These are phyloP conservation scores for Mollisia scopiformis DNA, from an alignment of 2,329 filamentous ascomycete species.

Conservation along the genomic window DNA sequence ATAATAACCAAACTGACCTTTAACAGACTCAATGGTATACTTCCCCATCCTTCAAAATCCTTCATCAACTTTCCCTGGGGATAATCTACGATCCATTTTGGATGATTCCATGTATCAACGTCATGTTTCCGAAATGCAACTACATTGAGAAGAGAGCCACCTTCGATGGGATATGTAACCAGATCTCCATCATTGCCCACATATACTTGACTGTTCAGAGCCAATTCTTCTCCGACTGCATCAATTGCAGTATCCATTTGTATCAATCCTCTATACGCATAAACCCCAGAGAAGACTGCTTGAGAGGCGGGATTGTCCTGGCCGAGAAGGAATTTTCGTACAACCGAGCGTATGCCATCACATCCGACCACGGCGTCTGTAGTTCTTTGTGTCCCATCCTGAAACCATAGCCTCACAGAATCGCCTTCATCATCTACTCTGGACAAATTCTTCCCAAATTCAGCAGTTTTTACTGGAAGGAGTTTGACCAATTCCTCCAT, in stretches of 20 bases:
- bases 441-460: constrained; percentile 4
- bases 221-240: constrained; percentile 7
- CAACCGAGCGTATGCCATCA: constrained; percentile 53
- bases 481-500: constrained; percentile 7
- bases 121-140: constrained; percentile 3
- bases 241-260: neutral
- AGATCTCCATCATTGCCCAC: constrained; percentile 14
- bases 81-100: constrained; percentile 41
- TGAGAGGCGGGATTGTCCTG: neutral
- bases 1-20: no score
- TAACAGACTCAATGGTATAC: constrained; percentile 1
- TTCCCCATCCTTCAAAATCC: constrained; percentile 46
- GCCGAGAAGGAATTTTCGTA: constrained; percentile 1
- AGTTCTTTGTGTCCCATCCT: constrained; percentile 43
- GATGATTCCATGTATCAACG: constrained; percentile 37
- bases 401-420: constrained; percentile 35
- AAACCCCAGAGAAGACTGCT: constrained; percentile 7
- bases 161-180: constrained; percentile 18
- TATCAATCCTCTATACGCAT: constrained; percentile 8
- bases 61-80: constrained; percentile 42
- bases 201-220: constrained; percentile 16
- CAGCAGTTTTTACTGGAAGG: neutral
- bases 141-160: constrained; percentile 14
- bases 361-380: constrained; percentile 56
- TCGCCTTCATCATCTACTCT: neutral